Evolutionary conservation across 192 early-diverging fungal genomes (phyloP), one percentile per base, ranked within the genome.

Genomic region (Cetraspora pellucida): DNA sequence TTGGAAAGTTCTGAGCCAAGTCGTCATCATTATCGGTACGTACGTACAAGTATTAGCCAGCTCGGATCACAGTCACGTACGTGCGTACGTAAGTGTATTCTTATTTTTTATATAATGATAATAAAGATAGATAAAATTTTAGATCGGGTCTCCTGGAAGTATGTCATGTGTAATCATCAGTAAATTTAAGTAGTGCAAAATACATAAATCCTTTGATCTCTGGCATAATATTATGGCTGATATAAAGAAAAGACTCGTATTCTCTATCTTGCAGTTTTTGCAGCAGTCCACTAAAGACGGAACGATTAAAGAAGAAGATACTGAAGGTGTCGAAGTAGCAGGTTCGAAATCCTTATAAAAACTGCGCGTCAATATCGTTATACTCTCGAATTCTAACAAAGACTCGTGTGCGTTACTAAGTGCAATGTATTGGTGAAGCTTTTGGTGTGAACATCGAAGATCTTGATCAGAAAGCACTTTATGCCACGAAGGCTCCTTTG

Each of bases 381-480:
- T 37, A 37, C 37, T n/a, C 37, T 37, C 37, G 37, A 37, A 2
- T 7, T 37, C 37, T 37, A 37, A 37, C 37, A 37, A n/a, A 37
- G 37, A 37, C 3, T 37, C 50, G 50, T 63, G 16, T 27, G 9
- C n/a, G 14, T 77, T 81, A 90, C 91, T 95, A 37, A 78, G 93
- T 96, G 82, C 94, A 96, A 80, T 96, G 95, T 87, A 95, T 99
- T 60, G 88, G 91, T 60, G 96, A 98, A 74, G 93, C 96, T 23
- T 99, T 99, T 85, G 94, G 90, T 30, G 89, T 99, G 57, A 90
- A 96, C 76, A 55, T 87, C 44, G 83, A 85, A 43, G 94, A 98
- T 81, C 82, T 84, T 19, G 84, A 80, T 8, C 91, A 94, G 74
- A 80, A 86, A 64, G 79, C 83, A 50, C 74, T 84, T 52, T 93